These are phyloP conservation scores for Calocybe gangraenosa DNA, from an alignment of 768 basidiomycete species.

Conservation along the genomic window DNA sequence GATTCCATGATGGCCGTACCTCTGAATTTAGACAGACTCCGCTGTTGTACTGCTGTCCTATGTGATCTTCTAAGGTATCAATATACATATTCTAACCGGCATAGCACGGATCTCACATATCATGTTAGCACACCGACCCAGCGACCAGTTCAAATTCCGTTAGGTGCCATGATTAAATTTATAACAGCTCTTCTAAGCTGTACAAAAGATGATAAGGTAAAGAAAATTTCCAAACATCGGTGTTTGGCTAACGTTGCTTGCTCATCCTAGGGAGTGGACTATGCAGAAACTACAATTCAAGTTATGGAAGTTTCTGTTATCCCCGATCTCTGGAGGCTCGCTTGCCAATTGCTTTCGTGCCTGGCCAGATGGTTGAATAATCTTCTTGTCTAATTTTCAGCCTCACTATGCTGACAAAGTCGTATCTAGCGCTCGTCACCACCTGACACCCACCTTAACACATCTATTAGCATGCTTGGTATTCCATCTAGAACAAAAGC, in stretches of 20 bases:
- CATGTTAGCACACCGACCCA: slow-evolving; percentile 45
- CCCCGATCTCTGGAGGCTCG: slow-evolving; percentile 49
- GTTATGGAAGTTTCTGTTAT: slow-evolving; percentile 51
- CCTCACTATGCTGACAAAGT: neutral
- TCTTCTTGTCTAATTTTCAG: neutral
- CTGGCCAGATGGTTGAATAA: slow-evolving; percentile 45
- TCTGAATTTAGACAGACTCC: slow-evolving; percentile 58
- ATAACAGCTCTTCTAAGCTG: slow-evolving; percentile 45
- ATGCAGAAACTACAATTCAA: slow-evolving; percentile 47
- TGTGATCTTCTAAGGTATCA: slow-evolving; percentile 52
- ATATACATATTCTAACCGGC: neutral
- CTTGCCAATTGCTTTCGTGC: slow-evolving; percentile 45
- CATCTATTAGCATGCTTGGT: slow-evolving; percentile 48
- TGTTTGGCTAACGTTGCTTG: neutral
- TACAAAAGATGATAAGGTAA: slow-evolving; percentile 43
- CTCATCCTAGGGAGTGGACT: slow-evolving; percentile 37
- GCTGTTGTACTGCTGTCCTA: slow-evolving; percentile 48
- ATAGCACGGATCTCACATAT: neutral
- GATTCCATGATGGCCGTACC: slow-evolving; percentile 47
- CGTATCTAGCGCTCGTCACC: slow-evolving; percentile 41
- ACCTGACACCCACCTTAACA: slow-evolving; percentile 53
- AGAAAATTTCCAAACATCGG: neutral
- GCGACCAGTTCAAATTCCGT: slow-evolving; percentile 65
- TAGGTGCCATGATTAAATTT: slow-evolving; percentile 59
- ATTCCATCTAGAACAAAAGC: slow-evolving; percentile 59